A percentile compares a stretch with the other conserved stretches of the same genome.
These are phyloP conservation scores for Neophaeococcomyces mojaviensis DNA, from an alignment of 2,329 filamentous ascomycete species.

Conservation along the genomic window DNA sequence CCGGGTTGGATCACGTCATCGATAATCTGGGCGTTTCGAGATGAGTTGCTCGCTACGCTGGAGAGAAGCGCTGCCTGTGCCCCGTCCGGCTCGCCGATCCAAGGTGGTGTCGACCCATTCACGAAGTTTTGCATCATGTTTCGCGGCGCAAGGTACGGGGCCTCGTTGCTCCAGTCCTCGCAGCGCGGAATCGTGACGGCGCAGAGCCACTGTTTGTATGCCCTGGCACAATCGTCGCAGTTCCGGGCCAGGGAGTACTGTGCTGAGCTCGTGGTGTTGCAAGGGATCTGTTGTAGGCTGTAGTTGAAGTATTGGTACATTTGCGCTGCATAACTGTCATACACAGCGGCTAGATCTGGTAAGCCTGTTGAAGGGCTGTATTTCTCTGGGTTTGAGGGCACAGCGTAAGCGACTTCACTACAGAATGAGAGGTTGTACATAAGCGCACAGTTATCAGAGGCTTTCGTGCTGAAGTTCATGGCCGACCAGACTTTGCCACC, in stretches of 20 bases:
- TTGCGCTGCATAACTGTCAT: conserved; percentile 64
- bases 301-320: conserved; percentile 74
- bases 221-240: conserved; percentile 67
- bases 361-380: conserved; percentile 46
- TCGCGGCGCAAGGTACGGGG: conserved; percentile 55
- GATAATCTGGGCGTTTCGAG: conserved; percentile 61
- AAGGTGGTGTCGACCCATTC: conserved; percentile 52
- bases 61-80: conserved; percentile 14
- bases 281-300: conserved; percentile 75
- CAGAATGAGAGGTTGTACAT: conserved; percentile 86
- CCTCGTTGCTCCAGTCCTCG: conserved; percentile 63
- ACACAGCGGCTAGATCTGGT: conserved; percentile 58
- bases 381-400: conserved; percentile 65
- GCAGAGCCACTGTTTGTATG: conserved; percentile 94
- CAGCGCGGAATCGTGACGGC: conserved; percentile 88
- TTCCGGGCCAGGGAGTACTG: conserved; percentile 72
- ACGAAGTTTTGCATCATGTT: conserved; percentile 65
- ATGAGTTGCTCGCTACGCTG: conserved; percentile 44
- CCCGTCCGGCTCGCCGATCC: not conserved
- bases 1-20: conserved; percentile 67
- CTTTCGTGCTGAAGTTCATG: conserved; percentile 69
- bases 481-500: conserved; percentile 67
- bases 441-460: conserved; percentile 74
- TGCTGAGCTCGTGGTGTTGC: conserved; percentile 65
- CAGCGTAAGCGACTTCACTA: conserved; percentile 79